Evolutionary conservation across 805 yeast genomes (phyloP).

Genomic region (Schizosaccharomyces cryophilus): DNA sequence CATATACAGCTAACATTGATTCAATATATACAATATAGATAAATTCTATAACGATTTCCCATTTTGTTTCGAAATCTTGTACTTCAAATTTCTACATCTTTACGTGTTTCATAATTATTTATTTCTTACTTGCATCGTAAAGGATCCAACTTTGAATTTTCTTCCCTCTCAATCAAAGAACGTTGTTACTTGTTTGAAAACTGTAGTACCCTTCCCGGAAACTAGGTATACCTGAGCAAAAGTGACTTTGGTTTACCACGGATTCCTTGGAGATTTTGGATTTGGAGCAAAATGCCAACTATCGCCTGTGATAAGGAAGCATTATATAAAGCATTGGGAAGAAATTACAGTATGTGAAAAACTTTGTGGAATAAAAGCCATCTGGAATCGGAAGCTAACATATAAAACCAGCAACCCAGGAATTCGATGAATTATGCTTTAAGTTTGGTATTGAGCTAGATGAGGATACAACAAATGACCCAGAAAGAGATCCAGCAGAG

Average conservation of each 20-base stretch:
- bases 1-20: too few species aligned
- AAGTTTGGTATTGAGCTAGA: constrained; percentile 94
- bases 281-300: constrained; percentile 58
- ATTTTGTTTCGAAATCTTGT: too few species aligned
- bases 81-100: too few species aligned
- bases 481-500: constrained; percentile 25
- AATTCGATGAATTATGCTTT: constrained; percentile 90
- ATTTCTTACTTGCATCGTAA: neutral
- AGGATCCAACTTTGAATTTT: neutral
- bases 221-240: neutral
- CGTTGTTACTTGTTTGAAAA: neutral
- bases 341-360: constrained; percentile 10
- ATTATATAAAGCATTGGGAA: constrained; percentile 55
- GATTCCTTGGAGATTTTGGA: neutral
- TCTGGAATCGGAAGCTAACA: neutral
- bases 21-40: too few species aligned
- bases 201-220: neutral
- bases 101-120: neutral
- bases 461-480: constrained; percentile 33
- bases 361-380: constrained; percentile 5
- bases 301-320: constrained; percentile 86
- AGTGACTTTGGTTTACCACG: neutral
- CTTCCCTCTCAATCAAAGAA: neutral
- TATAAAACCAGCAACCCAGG: constrained; percentile 28
- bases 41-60: too few species aligned